A percentile compares a stretch with the other conserved stretches of the same genome.
These are phyloP conservation scores for Talaromyces verruculosus DNA, from an alignment of 2,329 filamentous ascomycete species.

Conservation along the genomic window DNA sequence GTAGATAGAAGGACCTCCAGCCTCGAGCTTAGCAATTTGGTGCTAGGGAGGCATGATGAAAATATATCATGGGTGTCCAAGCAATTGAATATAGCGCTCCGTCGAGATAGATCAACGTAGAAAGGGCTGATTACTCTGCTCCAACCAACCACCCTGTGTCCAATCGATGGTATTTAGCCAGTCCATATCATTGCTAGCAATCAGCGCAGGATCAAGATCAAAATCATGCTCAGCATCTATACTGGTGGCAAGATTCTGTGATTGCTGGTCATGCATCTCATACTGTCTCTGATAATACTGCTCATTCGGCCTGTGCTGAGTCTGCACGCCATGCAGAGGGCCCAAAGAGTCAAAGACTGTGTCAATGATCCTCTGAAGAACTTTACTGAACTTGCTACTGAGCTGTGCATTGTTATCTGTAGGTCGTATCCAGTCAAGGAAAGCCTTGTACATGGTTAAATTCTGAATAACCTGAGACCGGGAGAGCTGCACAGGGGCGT, in stretches of 20 bases:
- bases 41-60: not conserved
- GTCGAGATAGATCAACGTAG: not conserved
- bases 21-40: not conserved
- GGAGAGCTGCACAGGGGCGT: not conserved
- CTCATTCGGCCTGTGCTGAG: not conserved
- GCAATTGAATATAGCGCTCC: not conserved
- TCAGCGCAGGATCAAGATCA: not conserved
- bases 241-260: not conserved
- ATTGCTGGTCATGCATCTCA: not conserved
- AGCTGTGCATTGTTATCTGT: slow-evolving; percentile 6
- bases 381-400: not conserved
- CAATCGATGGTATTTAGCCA: slow-evolving; percentile 6
- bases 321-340: not conserved
- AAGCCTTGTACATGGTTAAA: not conserved
- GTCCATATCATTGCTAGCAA: not conserved
- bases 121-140: slow-evolving; percentile 1
- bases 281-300: not conserved
- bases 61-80: not conserved
- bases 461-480: slow-evolving; percentile 4
- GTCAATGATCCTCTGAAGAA: slow-evolving; percentile 1
- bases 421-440: slow-evolving; percentile 6
- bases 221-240: not conserved
- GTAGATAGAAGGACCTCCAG: too few species aligned
- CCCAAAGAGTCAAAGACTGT: not conserved
- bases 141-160: slow-evolving; percentile 1